These are phyloP conservation scores for Phytophthora pseudosyringae DNA, from an alignment of 352 stramenopile genomes.

Conservation along the genomic window DNA sequence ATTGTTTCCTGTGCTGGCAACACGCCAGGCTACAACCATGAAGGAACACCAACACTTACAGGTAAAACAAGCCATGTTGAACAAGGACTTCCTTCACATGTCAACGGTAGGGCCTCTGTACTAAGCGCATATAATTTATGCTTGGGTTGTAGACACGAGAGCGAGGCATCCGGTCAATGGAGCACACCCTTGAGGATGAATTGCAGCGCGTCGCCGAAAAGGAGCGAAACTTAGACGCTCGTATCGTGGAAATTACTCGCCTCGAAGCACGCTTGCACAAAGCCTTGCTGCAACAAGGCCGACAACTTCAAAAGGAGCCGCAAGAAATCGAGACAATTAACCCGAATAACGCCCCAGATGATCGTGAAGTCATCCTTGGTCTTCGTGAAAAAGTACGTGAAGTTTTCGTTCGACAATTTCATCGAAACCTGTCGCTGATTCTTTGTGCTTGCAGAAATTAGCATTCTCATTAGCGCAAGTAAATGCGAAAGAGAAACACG, in stretches of 20 bases:
- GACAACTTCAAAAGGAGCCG: not conserved
- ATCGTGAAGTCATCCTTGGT: constrained; percentile 32
- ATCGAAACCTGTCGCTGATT: not conserved
- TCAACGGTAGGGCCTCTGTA: not conserved
- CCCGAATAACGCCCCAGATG: constrained; percentile 13
- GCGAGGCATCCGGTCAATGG: constrained; percentile 35
- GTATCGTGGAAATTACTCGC: constrained; percentile 48
- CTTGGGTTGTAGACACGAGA: constrained; percentile 38
- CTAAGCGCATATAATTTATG: not conserved
- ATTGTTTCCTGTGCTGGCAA: not conserved
- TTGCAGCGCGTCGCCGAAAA: constrained; percentile 41
- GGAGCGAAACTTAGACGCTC: constrained; percentile 39
- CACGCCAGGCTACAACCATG: constrained; percentile 24
- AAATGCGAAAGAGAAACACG: constrained; percentile 42
- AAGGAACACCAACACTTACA: constrained; percentile 48
- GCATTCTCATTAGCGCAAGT: constrained; percentile 20
- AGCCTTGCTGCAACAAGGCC: constrained; percentile 32
- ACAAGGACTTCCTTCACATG: not conserved
- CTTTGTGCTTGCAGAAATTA: constrained; percentile 26
- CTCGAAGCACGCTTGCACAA: constrained; percentile 58
- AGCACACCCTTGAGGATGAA: constrained; percentile 44
- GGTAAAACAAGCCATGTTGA: constrained; percentile 17
- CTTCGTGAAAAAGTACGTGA: constrained; percentile 43
- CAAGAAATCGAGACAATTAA: not conserved
- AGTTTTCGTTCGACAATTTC: not conserved